A percentile compares a stretch with the other conserved stretches of the same genome.
phyloP scores from a whole-genome alignment of 306 rosid genomes.

The Rosa lucieae region DNA sequence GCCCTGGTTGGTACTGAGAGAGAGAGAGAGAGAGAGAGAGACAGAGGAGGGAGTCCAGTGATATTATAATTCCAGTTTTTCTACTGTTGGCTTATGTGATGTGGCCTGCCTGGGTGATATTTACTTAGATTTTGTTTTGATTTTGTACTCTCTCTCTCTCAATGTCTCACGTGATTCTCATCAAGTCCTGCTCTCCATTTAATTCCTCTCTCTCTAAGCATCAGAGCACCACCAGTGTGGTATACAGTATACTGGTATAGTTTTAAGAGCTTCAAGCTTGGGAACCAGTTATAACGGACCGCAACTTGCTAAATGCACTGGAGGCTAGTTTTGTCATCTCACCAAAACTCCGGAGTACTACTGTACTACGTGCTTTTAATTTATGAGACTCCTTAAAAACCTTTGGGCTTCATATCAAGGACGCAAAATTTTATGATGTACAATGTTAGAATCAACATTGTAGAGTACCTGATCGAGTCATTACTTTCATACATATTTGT shows the following conservation, averaged over 20 bases:
- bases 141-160: conserved; percentile 33
- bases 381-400: no score
- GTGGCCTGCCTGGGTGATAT: conserved; percentile 7
- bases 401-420: not conserved
- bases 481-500: not conserved
- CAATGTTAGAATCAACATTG: not conserved
- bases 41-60: not conserved
- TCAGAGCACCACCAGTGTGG: not conserved
- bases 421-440: not conserved
- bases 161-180: conserved; percentile 58
- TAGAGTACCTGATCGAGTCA: not conserved
- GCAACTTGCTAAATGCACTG: not conserved
- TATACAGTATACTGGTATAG: not conserved
- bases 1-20: not conserved
- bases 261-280: not conserved
- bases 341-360: not conserved
- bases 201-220: conserved; percentile 16
- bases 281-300: not conserved
- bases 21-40: not conserved
- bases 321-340: not conserved
- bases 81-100: conserved; percentile 20
- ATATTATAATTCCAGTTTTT: not conserved
- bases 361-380: not conserved
- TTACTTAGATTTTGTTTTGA: conserved; percentile 50
- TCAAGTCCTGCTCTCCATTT: conserved; percentile 31